These are phyloP conservation scores for Capsella bursapastoris DNA, from an alignment of 345 rosid genomes.

Conservation along the genomic window DNA sequence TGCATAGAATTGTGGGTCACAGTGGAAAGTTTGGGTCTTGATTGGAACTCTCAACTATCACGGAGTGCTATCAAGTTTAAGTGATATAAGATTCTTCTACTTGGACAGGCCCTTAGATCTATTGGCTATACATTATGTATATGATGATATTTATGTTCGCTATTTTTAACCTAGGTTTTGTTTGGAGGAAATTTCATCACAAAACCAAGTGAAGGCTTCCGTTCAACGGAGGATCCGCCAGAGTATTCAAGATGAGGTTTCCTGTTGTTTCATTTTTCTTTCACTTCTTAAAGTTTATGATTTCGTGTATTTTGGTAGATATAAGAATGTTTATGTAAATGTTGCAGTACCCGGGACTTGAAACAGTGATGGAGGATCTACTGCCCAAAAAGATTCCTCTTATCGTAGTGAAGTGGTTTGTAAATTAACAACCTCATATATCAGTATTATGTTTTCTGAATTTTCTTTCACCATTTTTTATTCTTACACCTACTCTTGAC, in stretches of 20 bases:
- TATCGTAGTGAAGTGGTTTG: slow-evolving; percentile 89
- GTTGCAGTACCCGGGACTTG: slow-evolving; percentile 93
- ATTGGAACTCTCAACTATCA: slow-evolving; percentile 3
- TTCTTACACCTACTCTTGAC: neutral
- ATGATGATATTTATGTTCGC: slow-evolving; percentile 1
- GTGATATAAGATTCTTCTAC: neutral
- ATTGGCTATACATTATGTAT: neutral
- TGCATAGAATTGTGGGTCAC: neutral
- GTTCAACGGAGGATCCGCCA: slow-evolving; percentile 95
- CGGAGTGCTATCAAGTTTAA: slow-evolving; percentile 8
- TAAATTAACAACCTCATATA: slow-evolving; percentile 25
- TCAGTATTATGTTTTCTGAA: slow-evolving; percentile 12
- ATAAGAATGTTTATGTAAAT: slow-evolving; percentile 16
- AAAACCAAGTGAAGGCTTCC: slow-evolving; percentile 98
- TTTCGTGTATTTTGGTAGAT: slow-evolving; percentile 15
- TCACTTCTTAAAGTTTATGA: slow-evolving; percentile 8
- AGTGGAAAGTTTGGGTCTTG: slow-evolving; percentile 1
- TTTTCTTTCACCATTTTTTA: neutral
- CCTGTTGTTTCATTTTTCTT: slow-evolving; percentile 5
- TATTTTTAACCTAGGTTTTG: slow-evolving; percentile 66
- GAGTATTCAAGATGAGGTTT: slow-evolving; percentile 95
- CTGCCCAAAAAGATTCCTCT: slow-evolving; percentile 93
- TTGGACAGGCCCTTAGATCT: neutral
- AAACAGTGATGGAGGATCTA: slow-evolving; percentile 90
- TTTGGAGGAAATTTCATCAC: slow-evolving; percentile 88